phyloP scores from a whole-genome alignment of 805 yeast species.

The Metschnikowia similis region DNA sequence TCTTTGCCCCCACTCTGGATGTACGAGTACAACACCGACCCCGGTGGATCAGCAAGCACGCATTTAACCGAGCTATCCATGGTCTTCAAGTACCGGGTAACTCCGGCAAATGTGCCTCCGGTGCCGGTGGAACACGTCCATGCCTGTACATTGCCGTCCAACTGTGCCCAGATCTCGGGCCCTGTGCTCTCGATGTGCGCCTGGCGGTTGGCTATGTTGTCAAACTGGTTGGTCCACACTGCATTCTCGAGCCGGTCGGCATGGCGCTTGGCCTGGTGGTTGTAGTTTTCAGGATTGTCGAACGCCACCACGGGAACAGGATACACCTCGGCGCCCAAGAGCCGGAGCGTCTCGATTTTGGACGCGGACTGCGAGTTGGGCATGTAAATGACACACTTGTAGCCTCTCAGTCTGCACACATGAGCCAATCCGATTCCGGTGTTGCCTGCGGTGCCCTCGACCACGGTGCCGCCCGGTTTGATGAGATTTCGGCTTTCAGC shows the following conservation, averaged over 20 bases:
- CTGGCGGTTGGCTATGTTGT: conserved; percentile 80
- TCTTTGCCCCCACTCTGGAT: conserved; percentile 66
- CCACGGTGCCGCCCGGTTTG: conserved; percentile 76
- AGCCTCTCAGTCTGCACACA: conserved; percentile 76
- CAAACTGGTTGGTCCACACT: conserved; percentile 92
- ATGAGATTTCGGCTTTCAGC: conserved; percentile 69
- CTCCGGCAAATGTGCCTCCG: conserved; percentile 90
- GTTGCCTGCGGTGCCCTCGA: conserved; percentile 93
- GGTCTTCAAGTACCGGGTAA: conserved; percentile 70
- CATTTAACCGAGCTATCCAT: conserved; percentile 58
- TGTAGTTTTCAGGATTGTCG: conserved; percentile 78
- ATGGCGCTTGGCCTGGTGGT: conserved; percentile 81
- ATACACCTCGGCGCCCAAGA: conserved; percentile 80
- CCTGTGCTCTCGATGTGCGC: conserved; percentile 90
- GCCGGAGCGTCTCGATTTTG: conserved; percentile 68
- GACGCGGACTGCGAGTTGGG: conserved; percentile 84
- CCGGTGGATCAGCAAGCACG: conserved; percentile 90
- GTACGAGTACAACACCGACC: conserved; percentile 77
- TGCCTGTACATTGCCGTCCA: conserved; percentile 72
- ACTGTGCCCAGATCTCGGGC: conserved; percentile 87
- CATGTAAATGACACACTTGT: conserved; percentile 82
- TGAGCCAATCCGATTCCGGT: conserved; percentile 92
- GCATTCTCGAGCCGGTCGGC: conserved; percentile 75
- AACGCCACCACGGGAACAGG: conserved; percentile 88
- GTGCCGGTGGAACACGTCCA: conserved; percentile 92